Evolutionary conservation across 2,329 filamentous ascomycete species (phyloP), one percentile per base, ranked within the genome.

Genomic region (Arachnomyces sp.): DNA sequence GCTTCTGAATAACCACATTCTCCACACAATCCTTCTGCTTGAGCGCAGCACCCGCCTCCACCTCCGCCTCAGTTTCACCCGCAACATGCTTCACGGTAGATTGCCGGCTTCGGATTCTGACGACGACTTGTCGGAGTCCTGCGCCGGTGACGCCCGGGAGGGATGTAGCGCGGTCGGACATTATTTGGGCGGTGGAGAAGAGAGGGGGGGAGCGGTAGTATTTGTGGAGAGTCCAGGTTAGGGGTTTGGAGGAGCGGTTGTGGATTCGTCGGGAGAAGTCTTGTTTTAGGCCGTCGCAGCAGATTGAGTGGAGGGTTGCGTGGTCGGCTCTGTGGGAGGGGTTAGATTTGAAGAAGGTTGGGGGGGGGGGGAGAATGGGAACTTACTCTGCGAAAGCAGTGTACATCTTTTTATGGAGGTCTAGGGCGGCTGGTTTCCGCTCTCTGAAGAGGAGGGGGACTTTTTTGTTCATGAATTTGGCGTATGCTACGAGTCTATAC

Each of bases 1-100:
- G 46, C 52, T 66, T 64, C 56, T 74, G 71, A 16, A 74, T 49
- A 11, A 74, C 71, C 20, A 74, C 49, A 45, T 74, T 72, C 51
- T 75, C 72, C 2, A 57, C 61, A 45, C 63, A 63, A 45, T 65
- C 62, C 53, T 65, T 65, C 38, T 59, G 51, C 52, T 64, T 65
- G 12, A 50, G 48, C n/a, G 54, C 45, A 16, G 45, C 48, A 25
- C 42, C 35, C 5, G 28, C 30, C 15, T 44, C 29, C 16, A 42
- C 34, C 7, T 39, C 42, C 20, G 17, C 14, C n/a, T 31, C 28
- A 32, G 38, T 34, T 9, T 44, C 16, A 11, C 39, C 36, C 4
- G 25, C 39, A 32, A 31, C 35, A 12, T 43, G 44, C n/a, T 39
- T 61, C 34, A 48, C 49, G 15, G 60, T 60, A 1, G 58, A 57